Evolutionary conservation across 108 stramenopile genomes (phyloP).

Genomic region (Skeletonema costatum): DNA sequence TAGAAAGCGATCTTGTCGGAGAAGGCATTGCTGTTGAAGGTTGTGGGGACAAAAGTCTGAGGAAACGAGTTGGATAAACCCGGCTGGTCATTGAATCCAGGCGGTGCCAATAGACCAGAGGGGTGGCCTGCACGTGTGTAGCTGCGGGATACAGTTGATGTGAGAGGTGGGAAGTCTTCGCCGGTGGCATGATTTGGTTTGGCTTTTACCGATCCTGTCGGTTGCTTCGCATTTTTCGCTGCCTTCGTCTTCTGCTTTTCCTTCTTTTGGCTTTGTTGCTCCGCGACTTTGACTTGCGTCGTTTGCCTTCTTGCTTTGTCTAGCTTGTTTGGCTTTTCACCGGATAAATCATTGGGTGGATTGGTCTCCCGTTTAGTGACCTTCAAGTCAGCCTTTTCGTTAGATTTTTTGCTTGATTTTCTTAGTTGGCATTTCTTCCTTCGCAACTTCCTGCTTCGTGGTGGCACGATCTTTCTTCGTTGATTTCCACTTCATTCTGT

Average conservation of each 20-base stretch:
- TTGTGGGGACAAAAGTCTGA: conserved; percentile 18
- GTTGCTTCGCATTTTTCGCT: neutral
- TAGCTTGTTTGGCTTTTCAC: conserved; percentile 4
- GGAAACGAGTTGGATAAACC: conserved; percentile 17
- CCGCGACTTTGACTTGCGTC: conserved; percentile 6
- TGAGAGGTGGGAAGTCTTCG: conserved; percentile 25
- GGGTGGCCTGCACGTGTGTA: conserved; percentile 24
- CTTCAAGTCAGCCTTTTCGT: neutral
- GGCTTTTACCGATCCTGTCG: conserved; percentile 1
- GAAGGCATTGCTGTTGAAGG: conserved; percentile 11
- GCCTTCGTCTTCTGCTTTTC: conserved; percentile 3
- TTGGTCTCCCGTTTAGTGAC: neutral
- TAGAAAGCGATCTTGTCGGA: conserved; percentile 12
- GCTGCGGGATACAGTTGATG: conserved; percentile 12
- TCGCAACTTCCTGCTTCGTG: neutral
- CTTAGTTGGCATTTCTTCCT: neutral
- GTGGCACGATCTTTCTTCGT: conserved; percentile 1
- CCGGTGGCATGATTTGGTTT: neutral
- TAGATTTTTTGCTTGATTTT: neutral
- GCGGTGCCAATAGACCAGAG: conserved; percentile 45
- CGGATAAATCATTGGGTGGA: neutral
- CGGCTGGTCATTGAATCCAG: conserved; percentile 33
- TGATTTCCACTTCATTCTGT: conserved; percentile 9
- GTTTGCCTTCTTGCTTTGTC: conserved; percentile 11
- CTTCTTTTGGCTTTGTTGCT: conserved; percentile 10